Evolutionary conservation across 1,284 basidiomycete species (phyloP).

Genomic region (Leccinum subrobustum): DNA sequence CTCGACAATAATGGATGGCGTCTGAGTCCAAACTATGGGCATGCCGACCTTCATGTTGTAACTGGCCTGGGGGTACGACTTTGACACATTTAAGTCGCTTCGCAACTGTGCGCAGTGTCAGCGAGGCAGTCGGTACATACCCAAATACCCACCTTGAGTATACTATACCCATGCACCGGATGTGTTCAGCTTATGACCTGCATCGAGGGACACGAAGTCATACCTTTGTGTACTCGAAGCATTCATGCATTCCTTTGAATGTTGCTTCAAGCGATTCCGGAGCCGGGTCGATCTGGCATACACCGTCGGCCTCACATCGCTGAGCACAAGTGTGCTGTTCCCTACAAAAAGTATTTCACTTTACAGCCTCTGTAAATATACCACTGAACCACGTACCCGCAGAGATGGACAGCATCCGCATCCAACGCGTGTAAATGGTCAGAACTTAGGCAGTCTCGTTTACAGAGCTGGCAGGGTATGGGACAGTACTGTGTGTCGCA

Average conservation of each 20-base stretch:
- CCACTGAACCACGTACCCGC: conserved; percentile 48
- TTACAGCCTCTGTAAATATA: background rate
- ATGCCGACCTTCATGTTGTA: conserved; percentile 46
- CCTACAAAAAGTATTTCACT: background rate
- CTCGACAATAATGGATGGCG: conserved; percentile 50
- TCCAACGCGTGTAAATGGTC: conserved; percentile 53
- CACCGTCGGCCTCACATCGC: conserved; percentile 43
- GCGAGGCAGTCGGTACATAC: background rate
- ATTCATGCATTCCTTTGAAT: conserved; percentile 45
- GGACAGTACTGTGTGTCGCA: conserved; percentile 52
- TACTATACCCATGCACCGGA: no score
- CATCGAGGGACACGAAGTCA: conserved; percentile 2
- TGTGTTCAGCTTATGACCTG: no score
- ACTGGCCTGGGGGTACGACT: conserved; percentile 40
- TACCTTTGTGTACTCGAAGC: conserved; percentile 48
- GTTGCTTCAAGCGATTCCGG: conserved; percentile 57
- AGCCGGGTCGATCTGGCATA: conserved; percentile 52
- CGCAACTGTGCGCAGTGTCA: conserved; percentile 35
- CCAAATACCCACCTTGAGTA: background rate
- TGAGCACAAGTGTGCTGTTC: conserved; percentile 48
- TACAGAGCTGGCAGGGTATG: conserved; percentile 50
- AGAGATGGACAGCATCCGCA: conserved; percentile 47
- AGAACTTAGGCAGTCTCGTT: conserved; percentile 42
- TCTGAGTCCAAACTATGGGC: conserved; percentile 42
- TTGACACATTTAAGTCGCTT: conserved; percentile 51